Conservation (phyloP, 202 grass and related monocot genomes). For the Hordeum pubiflorum region DNA sequence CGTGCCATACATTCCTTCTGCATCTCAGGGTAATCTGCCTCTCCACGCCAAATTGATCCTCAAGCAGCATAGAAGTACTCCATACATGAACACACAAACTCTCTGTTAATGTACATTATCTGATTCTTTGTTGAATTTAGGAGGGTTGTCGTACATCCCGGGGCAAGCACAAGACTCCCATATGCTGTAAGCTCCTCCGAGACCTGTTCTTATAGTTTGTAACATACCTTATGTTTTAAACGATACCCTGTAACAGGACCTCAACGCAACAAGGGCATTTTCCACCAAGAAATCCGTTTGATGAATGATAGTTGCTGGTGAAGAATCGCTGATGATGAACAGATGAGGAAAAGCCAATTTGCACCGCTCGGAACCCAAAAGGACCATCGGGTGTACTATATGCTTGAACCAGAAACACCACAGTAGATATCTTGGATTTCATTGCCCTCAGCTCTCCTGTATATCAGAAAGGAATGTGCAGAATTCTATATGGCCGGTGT, state of each 20-base stretch:
- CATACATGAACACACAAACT: not conserved
- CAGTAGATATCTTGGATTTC: constrained; percentile 30
- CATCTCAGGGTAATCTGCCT: constrained; percentile 48
- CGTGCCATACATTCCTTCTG: constrained; percentile 40
- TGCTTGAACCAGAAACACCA: not conserved
- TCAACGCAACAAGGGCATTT: constrained; percentile 49
- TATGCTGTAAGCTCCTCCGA: constrained; percentile 51
- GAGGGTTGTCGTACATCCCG: constrained; percentile 44
- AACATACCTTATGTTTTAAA: not conserved
- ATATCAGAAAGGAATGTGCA: constrained; percentile 21
- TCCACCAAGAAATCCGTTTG: constrained; percentile 78
- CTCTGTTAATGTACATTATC: not conserved
- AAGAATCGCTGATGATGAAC: constrained; percentile 1
- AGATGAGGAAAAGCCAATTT: not conserved
- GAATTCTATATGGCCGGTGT: constrained; percentile 8
- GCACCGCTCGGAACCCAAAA: not conserved
- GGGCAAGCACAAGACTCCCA: constrained; percentile 38
- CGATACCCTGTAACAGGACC: constrained; percentile 38
- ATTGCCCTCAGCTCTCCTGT: not conserved
- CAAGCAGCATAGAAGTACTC: not conserved
- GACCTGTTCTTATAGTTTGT: constrained; percentile 10
- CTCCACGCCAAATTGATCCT: not conserved
- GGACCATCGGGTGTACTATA: constrained; percentile 26
- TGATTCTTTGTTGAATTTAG: constrained; percentile 42
- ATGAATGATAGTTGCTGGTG: constrained; percentile 44